These are phyloP conservation scores for Arthroderma sp. DNA, from an alignment of 2,329 filamentous ascomycete genomes.

Conservation along the genomic window DNA sequence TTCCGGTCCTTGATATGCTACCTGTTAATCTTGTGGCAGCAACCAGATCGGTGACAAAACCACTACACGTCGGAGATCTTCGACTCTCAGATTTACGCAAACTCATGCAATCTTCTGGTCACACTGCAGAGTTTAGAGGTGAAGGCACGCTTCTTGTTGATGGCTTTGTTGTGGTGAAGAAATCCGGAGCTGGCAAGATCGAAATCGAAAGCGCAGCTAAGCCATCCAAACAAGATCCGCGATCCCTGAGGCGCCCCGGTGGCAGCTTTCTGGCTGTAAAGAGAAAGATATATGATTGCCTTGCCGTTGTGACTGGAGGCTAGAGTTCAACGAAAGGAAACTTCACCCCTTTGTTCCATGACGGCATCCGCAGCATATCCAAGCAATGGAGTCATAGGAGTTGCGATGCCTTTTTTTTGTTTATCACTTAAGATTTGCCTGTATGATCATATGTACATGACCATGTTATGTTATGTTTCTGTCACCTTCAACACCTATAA, in stretches of 20 bases:
- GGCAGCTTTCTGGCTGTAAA: conserved; percentile 76
- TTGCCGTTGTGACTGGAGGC: conserved; percentile 75
- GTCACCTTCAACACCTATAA: too few species aligned
- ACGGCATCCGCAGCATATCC: not conserved
- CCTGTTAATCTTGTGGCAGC: conserved; percentile 53
- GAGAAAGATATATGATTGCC: conserved; percentile 79
- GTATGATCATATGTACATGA: too few species aligned
- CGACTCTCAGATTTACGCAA: conserved; percentile 76
- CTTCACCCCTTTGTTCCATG: not conserved
- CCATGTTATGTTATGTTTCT: too few species aligned
- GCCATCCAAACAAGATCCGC: conserved; percentile 30
- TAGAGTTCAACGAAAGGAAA: conserved; percentile 22
- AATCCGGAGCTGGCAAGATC: conserved; percentile 73
- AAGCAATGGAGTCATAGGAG: conserved; percentile 1
- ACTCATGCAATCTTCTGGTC: conserved; percentile 67
- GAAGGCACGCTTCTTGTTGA: conserved; percentile 88
- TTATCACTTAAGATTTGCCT: too few species aligned
- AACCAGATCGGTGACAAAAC: conserved; percentile 64
- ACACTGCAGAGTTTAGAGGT: conserved; percentile 82
- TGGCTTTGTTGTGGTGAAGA: conserved; percentile 73
- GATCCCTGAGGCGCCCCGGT: conserved; percentile 37
- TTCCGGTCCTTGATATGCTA: conserved; percentile 46
- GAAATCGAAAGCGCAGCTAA: conserved; percentile 69
- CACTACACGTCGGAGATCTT: conserved; percentile 87
- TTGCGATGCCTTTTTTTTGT: not conserved